These are phyloP conservation scores for Cladobotryum mycophilum DNA, from an alignment of 2,329 filamentous ascomycete genomes.

Conservation along the genomic window DNA sequence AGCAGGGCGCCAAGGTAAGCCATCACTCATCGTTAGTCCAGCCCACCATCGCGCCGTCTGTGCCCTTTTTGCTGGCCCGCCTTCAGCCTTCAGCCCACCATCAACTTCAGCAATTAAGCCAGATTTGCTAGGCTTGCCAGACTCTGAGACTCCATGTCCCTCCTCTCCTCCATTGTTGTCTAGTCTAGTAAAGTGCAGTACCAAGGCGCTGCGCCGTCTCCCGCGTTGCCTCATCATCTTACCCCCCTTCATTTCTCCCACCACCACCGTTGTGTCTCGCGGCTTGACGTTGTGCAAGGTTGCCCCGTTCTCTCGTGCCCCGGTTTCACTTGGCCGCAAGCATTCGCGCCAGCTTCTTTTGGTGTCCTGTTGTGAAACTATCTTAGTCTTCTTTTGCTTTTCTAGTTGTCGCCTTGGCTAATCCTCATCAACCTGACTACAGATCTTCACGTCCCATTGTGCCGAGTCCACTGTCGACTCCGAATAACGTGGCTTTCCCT, in stretches of 20 bases:
- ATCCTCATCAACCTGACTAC: conserved; percentile 17
- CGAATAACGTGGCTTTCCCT: conserved; percentile 36
- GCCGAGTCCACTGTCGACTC: conserved; percentile 45
- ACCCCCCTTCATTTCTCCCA: background rate
- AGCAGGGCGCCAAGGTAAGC: conserved; percentile 8
- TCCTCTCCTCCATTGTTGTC: too few relatives aligned
- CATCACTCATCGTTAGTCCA: conserved; percentile 16
- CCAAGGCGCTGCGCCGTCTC: background rate
- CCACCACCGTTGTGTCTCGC: conserved; percentile 5
- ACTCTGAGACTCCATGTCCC: background rate
- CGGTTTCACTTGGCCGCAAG: conserved; percentile 15
- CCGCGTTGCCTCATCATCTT: background rate
- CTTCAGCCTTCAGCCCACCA: conserved; percentile 8
- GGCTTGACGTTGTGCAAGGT: conserved; percentile 20
- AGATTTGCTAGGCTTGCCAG: background rate
- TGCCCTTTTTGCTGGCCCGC: conserved; percentile 4
- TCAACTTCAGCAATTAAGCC: background rate
- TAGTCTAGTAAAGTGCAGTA: background rate
- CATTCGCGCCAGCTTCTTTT: conserved; percentile 10
- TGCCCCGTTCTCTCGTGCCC: conserved; percentile 15
- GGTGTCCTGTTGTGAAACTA: conserved; percentile 22
- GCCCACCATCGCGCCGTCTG: background rate
- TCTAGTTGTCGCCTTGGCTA: background rate
- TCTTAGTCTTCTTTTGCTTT: conserved; percentile 6
- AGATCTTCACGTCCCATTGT: conserved; percentile 44